These are phyloP conservation scores for Bretziella fagacearum DNA, from an alignment of 2,329 filamentous ascomycete genomes.

Conservation along the genomic window DNA sequence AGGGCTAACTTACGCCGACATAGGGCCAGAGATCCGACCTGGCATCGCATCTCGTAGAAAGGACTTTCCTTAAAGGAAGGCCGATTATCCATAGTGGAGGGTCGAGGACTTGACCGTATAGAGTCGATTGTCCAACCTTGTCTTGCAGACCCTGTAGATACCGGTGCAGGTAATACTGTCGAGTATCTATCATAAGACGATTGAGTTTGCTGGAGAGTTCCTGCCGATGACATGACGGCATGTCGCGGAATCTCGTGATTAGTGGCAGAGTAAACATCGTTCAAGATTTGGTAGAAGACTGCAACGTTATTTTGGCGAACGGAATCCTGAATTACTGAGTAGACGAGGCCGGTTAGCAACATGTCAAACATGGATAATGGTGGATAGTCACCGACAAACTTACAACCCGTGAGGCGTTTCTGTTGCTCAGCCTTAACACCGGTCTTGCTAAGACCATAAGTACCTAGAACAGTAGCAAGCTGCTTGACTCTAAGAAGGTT, in stretches of 20 bases:
- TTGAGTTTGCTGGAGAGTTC: background rate
- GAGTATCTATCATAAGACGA: background rate
- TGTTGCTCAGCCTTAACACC: constrained; percentile 79
- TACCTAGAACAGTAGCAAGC: constrained; percentile 58
- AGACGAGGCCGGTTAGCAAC: background rate
- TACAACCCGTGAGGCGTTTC: constrained; percentile 59
- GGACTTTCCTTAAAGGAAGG: constrained; percentile 4
- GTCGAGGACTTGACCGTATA: background rate
- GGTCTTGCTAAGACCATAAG: constrained; percentile 57
- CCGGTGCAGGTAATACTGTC: background rate
- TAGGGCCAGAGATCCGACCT: background rate
- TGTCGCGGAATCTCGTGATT: constrained; percentile 1
- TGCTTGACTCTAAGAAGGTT: constrained; percentile 39
- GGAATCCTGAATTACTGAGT: constrained; percentile 28
- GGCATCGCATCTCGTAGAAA: background rate
- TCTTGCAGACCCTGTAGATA: background rate
- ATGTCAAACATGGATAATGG: background rate
- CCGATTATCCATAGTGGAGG: background rate
- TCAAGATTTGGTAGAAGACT: constrained; percentile 26
- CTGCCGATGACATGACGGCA: background rate
- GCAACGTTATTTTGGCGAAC: constrained; percentile 23
- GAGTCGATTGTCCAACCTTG: background rate
- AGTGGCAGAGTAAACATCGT: constrained; percentile 5
- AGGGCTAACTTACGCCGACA: background rate
- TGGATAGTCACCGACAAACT: no score